Evolutionary conservation across 352 stramenopile species (phyloP).

Genomic region (Pythium folliculosum): DNA sequence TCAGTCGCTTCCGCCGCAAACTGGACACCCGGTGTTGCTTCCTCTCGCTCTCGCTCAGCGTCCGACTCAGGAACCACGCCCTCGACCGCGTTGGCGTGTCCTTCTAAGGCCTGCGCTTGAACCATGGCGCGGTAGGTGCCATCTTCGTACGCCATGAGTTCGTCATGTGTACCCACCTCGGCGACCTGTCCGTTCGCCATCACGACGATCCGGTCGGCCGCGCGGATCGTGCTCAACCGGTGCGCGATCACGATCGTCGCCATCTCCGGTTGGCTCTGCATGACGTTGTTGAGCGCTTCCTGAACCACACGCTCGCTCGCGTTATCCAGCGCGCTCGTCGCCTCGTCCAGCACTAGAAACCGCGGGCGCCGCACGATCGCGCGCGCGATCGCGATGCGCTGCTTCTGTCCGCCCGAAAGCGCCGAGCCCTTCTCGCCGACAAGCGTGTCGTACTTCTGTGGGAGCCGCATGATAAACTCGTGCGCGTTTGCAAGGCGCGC

Average conservation of each 20-base stretch:
- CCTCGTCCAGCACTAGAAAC: constrained; percentile 61
- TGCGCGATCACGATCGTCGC: constrained; percentile 95
- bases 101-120: constrained; percentile 9
- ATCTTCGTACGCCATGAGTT: constrained; percentile 55
- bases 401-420: constrained; percentile 72
- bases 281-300: constrained; percentile 53
- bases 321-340: constrained; percentile 63
- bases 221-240: constrained; percentile 70
- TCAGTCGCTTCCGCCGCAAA: neutral
- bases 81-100: constrained; percentile 7
- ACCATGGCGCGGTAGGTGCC: constrained; percentile 38
- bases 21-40: neutral
- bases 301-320: constrained; percentile 84
- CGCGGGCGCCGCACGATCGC: constrained; percentile 47
- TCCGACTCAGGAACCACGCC: neutral
- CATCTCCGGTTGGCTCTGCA: constrained; percentile 36
- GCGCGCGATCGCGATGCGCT: constrained; percentile 61
- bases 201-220: constrained; percentile 62
- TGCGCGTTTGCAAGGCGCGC: constrained; percentile 22
- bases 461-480: constrained; percentile 35
- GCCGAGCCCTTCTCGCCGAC: constrained; percentile 69
- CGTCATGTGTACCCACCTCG: constrained; percentile 48
- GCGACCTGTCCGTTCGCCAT: constrained; percentile 40
- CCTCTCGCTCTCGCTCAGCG: neutral
- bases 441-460: constrained; percentile 54